Base-by-base conservation (phyloP, 140 eudicot genomes). In the Flaveria floridana region DNA sequence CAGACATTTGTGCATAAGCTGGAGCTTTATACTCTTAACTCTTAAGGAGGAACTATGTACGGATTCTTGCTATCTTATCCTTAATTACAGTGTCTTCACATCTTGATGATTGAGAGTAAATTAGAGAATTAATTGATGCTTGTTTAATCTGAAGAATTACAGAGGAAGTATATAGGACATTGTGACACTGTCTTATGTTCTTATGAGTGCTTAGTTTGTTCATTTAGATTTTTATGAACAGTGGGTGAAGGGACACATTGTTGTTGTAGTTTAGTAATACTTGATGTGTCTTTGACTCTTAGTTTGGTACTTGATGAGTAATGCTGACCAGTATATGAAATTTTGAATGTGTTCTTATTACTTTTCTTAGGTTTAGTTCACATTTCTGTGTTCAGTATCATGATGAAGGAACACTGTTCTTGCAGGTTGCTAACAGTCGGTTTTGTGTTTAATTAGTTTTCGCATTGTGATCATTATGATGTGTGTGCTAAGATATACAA, bases 51-150 rank as follows among this genome's bases (percentile, higher is more conserved):
- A 47, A 64, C 7, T 48, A 3, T 64, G 25, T 1, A 9, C 26
- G 41, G 39, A 39, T 76, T 76, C 42, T 52, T 14, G 80, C 68
- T 65, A 52, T 66, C 58, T 65, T 65, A 65, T 52, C 67, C 28
- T 52, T 21, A 19, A 57, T 23, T 57, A 39, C 28, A 20, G 6
- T 37, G 42, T 44, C 7, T 65, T 76, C 57, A 76, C 8, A 15
- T 72, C 11, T 50, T 37, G 42, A 72, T 79, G 76, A 70, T 80
- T 56, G 76, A 74, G 56, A 66, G 65, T 47, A 28, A 13, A 44
- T 73, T 39, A 46, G 53, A 53, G 79, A 10, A 67, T 13, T 75
- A 50, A 28, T 34, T 75, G 55, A 12, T 65, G 18, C 39, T 34
- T 34, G 41, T 34, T 34, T 34, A 34, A 34, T 34, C 41, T 34